These are phyloP conservation scores for Magnusiomyces starmeri DNA, from an alignment of 1,139 yeast genomes.

Conservation along the genomic window DNA sequence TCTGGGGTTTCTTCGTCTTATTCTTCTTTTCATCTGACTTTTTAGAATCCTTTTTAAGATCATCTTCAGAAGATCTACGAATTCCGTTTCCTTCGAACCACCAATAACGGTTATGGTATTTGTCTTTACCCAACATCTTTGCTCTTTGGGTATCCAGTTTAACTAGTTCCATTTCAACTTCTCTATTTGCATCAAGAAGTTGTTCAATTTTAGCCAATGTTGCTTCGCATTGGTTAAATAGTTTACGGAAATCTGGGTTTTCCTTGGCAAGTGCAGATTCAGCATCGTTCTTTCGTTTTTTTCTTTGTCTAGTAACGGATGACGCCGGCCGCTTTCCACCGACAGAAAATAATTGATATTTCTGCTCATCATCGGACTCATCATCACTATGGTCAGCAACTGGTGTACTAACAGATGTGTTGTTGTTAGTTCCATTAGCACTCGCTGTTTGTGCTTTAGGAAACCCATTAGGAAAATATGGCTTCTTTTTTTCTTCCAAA, in stretches of 20 bases:
- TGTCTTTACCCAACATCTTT: constrained; percentile 71
- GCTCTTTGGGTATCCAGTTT: constrained; percentile 66
- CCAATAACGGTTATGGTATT: constrained; percentile 84
- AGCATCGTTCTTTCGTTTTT: constrained; percentile 39
- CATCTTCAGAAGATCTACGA: constrained; percentile 36
- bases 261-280: constrained; percentile 45
- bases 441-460: constrained; percentile 12
- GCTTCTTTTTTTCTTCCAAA: constrained; percentile 29
- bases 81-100: constrained; percentile 85
- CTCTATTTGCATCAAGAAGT: constrained; percentile 23
- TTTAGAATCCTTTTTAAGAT: constrained; percentile 32
- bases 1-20: constrained; percentile 4
- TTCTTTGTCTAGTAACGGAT: constrained; percentile 20
- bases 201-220: constrained; percentile 19
- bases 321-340: constrained; percentile 17
- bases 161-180: constrained; percentile 35
- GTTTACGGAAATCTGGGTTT: constrained; percentile 42
- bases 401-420: constrained; percentile 5
- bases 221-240: constrained; percentile 33
- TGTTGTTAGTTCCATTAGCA: constrained; percentile 2
- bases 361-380: constrained; percentile 12
- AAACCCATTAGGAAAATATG: constrained; percentile 22
- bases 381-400: constrained; percentile 8
- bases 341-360: constrained; percentile 9
- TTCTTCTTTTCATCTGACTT: constrained; percentile 1